Evolutionary conservation across 805 yeast species (phyloP), one percentile per base, ranked within the genome.

Genomic region (Myxozyma neotropica): DNA sequence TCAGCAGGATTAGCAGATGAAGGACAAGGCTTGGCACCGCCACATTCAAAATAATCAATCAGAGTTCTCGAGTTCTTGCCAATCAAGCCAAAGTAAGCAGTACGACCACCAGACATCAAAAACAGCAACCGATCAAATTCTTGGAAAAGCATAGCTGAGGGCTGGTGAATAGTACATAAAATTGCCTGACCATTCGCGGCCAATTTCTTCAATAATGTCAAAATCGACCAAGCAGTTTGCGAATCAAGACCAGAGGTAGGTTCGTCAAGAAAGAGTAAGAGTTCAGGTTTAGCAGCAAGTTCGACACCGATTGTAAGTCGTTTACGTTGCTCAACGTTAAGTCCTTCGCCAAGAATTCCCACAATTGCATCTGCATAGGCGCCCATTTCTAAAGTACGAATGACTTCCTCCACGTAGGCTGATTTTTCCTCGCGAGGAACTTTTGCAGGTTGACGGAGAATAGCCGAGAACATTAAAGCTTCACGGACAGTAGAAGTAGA

Each of bases 71-170:
- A 86, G 70, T 83, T 81, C 61, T 79, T 77, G 65, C 94, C 94
- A 68, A 87, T 83, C 64, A 87, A 91, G 67, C 95, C 95, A 71
- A 87, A 88, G 73, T 88, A 88, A 33, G 86, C 93, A 65, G 92
- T 88, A 69, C 80, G 77, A 66, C 95, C 95, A 71, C 95, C 95
- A 64, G 80, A 82, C 66, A 84, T 84, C 70, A 88, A 77, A 66
- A 88, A 80, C 66, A 86, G 74, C 59, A 86, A 75, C 58, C 89
- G 80, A 67, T 86, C 90, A 67, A 86, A 86, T 69, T 84, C 84
- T 69, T 83, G 82, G 71, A 86, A 80, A 69, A 86, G 74, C 27
- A 84, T 78, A 39, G 91, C 89, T n/a, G 89, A 85, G 61, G 91
- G 91, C 74, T 86, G 91, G 72, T 86, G 91, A 67, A 86, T 86